Conservation (phyloP, 331 rosid species). For the Pyrus hybrid region DNA sequence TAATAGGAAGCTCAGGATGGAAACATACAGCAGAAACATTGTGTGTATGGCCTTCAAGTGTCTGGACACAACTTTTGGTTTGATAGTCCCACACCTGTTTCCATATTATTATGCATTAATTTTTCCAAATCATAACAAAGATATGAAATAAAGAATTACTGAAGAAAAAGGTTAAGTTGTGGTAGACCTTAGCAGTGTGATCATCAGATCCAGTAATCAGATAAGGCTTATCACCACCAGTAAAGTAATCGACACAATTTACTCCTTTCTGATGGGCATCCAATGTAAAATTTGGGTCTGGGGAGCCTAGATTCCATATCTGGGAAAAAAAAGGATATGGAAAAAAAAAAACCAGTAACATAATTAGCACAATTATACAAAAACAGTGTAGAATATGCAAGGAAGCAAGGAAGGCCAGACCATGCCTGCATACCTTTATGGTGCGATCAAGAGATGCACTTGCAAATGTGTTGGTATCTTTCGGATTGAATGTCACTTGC, state of each 20-base stretch:
- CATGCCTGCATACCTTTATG: conserved; percentile 59
- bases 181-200: conserved; percentile 92
- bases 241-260: conserved; percentile 96
- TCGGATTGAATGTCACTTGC: conserved; percentile 99
- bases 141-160: background rate
- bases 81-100: conserved; percentile 99
- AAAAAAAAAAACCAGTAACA: background rate
- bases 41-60: conserved; percentile 97
- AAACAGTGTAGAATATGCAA: background rate
- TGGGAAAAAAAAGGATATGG: no score
- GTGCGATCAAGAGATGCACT: conserved; percentile 99
- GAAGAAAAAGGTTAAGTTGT: conserved; percentile 8
- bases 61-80: conserved; percentile 99
- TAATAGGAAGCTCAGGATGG: conserved; percentile 97
- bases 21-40: conserved; percentile 99
- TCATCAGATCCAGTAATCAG: conserved; percentile 98
- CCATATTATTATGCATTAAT: conserved; percentile 10
- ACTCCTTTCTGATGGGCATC: conserved; percentile 99
- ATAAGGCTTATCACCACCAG: conserved; percentile 98
- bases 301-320: conserved; percentile 99
- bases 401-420: conserved; percentile 6
- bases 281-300: conserved; percentile 96
- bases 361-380: conserved; percentile 9
- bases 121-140: conserved; percentile 14
- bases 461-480: conserved; percentile 98